Base-by-base conservation (phyloP, 257 asterid species). In the Echium plantagineum region DNA sequence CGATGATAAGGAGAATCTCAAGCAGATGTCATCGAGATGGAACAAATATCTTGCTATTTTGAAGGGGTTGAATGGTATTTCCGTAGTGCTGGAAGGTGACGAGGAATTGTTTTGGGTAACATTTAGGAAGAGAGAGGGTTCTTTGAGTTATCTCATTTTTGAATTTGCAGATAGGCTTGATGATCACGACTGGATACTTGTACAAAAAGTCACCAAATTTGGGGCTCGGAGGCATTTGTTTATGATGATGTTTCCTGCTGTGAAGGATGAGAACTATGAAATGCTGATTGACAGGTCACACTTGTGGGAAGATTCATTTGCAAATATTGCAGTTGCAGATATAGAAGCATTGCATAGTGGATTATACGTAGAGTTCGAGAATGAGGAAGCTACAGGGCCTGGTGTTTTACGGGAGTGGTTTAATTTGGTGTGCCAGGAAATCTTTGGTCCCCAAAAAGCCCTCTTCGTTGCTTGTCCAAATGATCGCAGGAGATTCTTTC, bases 371-470 rank as follows among this genome's bases (percentile, higher is more conserved):
- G 97, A 86, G 83, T 93, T 93, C 85, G 89, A 89, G 83, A 80
- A 86, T 56, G 99, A 89, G 76, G 96, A 93, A 72, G 97, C 99
- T 62, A 89, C 99, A 5, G 99, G 99, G 17, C 97, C 99, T 55
- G 97, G 99, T 35, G 97, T 93, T 35, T 79, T 93, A 64, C 80
- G 97, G 53, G 99, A 93, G 72, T 93, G 99, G 99, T 89, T 93
- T 79, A 74, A 83, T 76, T 78, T 86, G 85, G 94, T 89, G 54
- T 89, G 91, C 73, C 97, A 84, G 71, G 95, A 85, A 55, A 78
- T 89, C 32, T 93, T 93, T 74, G 83, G 86, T 76, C 95, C 96
- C 66, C 91, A 86, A 70, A 84, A 93, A 74, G 86, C 97, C 22
- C 95, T 93, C 62, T 93, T 84, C 73, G 80, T 84, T 52, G 81